Evolutionary conservation across 2,329 filamentous ascomycete genomes (phyloP), one percentile per base, ranked within the genome.

Genomic region (Ophiostoma pallidulum): DNA sequence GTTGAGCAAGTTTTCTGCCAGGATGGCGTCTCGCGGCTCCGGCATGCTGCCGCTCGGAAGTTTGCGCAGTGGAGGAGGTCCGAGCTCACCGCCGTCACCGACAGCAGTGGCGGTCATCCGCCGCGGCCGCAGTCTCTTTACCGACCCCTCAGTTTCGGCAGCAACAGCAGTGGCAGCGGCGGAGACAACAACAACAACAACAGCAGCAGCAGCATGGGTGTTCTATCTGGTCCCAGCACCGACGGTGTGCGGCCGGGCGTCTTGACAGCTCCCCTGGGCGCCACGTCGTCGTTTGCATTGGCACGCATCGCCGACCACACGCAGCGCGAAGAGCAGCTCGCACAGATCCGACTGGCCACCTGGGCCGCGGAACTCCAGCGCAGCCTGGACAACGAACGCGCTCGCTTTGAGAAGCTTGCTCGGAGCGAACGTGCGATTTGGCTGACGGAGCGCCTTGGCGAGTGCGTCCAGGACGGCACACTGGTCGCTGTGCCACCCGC

Each of bases 301-400:
- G 75, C 80, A 6, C 70, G 78, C 48, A 70, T 84, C 46, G 68
- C 74, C 33, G 77, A 65, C 41, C 58, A 64, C 52, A 56, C 59
- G 13, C 56, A 60, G 47, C 57, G 59, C 26, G 62, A 66, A 24
- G 60, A 64, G 41, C 57, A 59, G 8, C 56, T 63, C 12, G 61
- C 64, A 2, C 66, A 64, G 45, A 72, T 91, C n/a, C 74, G 82
- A 7, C 71, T 94, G 16, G 84, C 82, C 2, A 85, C 84, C 59
- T 94, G 88, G 88, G 87, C 88, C 0, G 75, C 80, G 8, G 85
- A 92, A 56, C 70, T 94, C 0, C 86, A 94, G 60, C 77, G 79
- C 48, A 87, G 83, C 58, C 69, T 92, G 1, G 75, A 80, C 24
- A 82, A 82, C 49, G 87, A 92, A 61, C 75, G 80, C n/a, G 75